These are phyloP conservation scores for Cruciata laevipes DNA, from an alignment of 257 asterid genomes.

Conservation along the genomic window DNA sequence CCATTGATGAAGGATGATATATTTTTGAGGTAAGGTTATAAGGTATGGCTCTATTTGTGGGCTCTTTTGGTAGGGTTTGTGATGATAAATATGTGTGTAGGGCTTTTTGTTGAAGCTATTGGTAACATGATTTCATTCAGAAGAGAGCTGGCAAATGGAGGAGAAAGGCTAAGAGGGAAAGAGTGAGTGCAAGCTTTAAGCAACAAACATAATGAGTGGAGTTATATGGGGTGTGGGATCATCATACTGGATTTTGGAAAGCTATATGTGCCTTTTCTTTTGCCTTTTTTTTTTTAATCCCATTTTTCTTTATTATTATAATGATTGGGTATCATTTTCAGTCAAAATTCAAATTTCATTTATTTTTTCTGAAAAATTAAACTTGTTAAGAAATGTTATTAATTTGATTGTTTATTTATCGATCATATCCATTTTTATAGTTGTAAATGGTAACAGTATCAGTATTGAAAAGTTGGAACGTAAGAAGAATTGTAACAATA, in stretches of 20 bases:
- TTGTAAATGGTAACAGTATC: too few species aligned
- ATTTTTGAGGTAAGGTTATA: slow-evolving; percentile 3
- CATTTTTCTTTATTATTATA: neutral
- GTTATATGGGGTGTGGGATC: slow-evolving; percentile 33
- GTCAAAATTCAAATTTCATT: neutral
- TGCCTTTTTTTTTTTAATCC: neutral
- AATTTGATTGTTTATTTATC: too few species aligned
- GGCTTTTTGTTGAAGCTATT: slow-evolving; percentile 9
- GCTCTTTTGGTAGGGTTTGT: neutral
- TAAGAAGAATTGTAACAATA: too few species aligned
- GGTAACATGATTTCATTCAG: slow-evolving; percentile 6
- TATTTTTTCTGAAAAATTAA: neutral
- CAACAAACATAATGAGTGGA: slow-evolving; percentile 77
- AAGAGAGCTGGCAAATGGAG: slow-evolving; percentile 20
- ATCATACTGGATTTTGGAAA: slow-evolving; percentile 19
- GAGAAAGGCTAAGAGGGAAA: slow-evolving; percentile 6
- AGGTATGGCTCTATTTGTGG: slow-evolving; percentile 11
- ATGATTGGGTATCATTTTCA: neutral
- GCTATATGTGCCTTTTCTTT: neutral
- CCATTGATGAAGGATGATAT: slow-evolving; percentile 33
- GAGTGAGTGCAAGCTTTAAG: slow-evolving; percentile 62
- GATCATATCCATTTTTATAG: too few species aligned
- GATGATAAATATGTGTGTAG: neutral
- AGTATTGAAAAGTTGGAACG: too few species aligned
- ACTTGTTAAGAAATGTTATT: too few species aligned